phyloP scores from a whole-genome alignment of 352 stramenopile species.

The Pythium chondricola region DNA sequence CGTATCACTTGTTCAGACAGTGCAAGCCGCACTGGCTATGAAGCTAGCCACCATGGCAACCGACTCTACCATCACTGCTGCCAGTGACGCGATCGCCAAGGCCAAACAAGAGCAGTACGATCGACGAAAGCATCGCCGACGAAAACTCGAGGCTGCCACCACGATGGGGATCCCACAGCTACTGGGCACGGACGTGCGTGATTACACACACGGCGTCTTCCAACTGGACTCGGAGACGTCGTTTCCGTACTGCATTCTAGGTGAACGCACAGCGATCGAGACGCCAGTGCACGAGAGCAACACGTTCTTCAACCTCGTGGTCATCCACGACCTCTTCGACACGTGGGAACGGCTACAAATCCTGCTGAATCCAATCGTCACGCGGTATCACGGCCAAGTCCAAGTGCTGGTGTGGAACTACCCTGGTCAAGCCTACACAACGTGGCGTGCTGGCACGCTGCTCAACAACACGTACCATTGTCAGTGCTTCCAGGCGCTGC shows the following conservation, averaged over 20 bases:
- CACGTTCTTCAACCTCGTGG: conserved; percentile 91
- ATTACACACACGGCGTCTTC: conserved; percentile 57
- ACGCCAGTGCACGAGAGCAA: conserved; percentile 19
- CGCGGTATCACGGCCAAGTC: conserved; percentile 76
- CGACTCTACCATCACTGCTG: conserved; percentile 19
- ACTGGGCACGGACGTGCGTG: conserved; percentile 38
- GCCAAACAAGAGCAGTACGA: conserved; percentile 37
- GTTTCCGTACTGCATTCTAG: conserved; percentile 90
- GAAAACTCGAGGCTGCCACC: conserved; percentile 34
- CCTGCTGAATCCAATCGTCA: conserved; percentile 85
- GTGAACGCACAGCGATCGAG: conserved; percentile 16
- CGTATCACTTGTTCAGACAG: conserved; percentile 61
- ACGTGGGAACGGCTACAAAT: conserved; percentile 94
- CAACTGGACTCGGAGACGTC: conserved; percentile 91
- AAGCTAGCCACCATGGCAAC: neutral
- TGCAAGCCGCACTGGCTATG: conserved; percentile 70
- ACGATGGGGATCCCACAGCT: conserved; percentile 40
- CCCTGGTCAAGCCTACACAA: conserved; percentile 93
- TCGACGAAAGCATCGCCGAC: conserved; percentile 25
- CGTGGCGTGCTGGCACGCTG: conserved; percentile 80
- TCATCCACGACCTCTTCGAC: conserved; percentile 95
- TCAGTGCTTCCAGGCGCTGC: conserved; percentile 78
- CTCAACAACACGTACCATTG: conserved; percentile 93
- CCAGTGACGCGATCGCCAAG: conserved; percentile 33
- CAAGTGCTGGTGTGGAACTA: conserved; percentile 96